These are phyloP conservation scores for Epithemia pelagica DNA, from an alignment of 108 stramenopile genomes.

Conservation along the genomic window DNA sequence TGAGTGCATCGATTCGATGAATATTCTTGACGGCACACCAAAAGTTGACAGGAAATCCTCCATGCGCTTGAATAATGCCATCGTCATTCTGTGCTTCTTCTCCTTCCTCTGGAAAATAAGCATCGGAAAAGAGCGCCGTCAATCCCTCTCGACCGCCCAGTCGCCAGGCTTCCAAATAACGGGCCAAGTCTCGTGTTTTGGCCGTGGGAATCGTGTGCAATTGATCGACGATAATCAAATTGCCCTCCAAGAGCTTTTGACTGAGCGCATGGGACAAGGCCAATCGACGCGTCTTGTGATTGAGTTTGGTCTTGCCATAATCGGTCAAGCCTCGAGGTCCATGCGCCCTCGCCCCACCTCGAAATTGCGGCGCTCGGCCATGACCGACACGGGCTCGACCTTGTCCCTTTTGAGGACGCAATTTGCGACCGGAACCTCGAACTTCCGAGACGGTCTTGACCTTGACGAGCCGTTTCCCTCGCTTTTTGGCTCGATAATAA, in stretches of 20 bases:
- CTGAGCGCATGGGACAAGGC: slow-evolving; percentile 63
- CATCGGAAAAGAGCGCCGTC: slow-evolving; percentile 64
- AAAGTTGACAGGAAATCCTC: slow-evolving; percentile 65
- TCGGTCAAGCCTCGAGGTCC: slow-evolving; percentile 77
- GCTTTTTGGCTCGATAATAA: slow-evolving; percentile 75
- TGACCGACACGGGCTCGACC: slow-evolving; percentile 87
- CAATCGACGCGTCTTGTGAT: slow-evolving; percentile 75
- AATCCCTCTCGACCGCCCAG: slow-evolving; percentile 39
- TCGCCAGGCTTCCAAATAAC: slow-evolving; percentile 31
- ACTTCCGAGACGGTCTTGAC: slow-evolving; percentile 80
- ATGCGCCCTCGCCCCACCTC: slow-evolving; percentile 92
- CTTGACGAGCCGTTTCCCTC: slow-evolving; percentile 68
- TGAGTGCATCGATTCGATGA: slow-evolving; percentile 49
- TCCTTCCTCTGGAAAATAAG: slow-evolving; percentile 37
- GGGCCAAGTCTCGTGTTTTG: slow-evolving; percentile 59
- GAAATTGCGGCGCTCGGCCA: slow-evolving; percentile 84
- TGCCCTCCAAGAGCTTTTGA: slow-evolving; percentile 81
- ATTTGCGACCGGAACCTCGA: slow-evolving; percentile 77
- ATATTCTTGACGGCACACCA: slow-evolving; percentile 64
- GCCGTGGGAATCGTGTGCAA: slow-evolving; percentile 41
- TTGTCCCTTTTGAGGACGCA: slow-evolving; percentile 79
- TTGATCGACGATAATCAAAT: slow-evolving; percentile 58
- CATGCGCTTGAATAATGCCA: slow-evolving; percentile 26
- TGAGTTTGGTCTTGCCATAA: slow-evolving; percentile 78
- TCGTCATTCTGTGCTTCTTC: too few relatives aligned